Evolutionary conservation across 148 eudicot genomes (phyloP).

Genomic region (Rhododendron molle): DNA sequence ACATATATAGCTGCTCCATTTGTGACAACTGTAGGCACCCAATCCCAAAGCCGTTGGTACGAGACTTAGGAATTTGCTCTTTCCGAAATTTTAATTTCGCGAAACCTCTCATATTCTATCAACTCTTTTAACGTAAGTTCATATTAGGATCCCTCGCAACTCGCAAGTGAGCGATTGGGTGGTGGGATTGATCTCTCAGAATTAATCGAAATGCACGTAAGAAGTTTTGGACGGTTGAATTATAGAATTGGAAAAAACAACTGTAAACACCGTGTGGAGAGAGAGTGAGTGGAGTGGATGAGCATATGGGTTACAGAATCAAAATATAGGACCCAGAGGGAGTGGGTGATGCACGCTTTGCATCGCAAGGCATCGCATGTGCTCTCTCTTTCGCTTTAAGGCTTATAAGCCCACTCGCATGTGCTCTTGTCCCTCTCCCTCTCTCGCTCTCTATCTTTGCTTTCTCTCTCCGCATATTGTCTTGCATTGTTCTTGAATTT

Average conservation of each 20-base stretch:
- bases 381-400: slow-evolving; percentile 14
- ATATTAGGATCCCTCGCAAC: too few species aligned
- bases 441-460: background rate
- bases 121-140: too few species aligned
- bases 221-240: background rate
- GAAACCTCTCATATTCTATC: too few species aligned
- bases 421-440: slow-evolving; percentile 24
- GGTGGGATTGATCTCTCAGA: too few species aligned
- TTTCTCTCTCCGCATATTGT: background rate
- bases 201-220: too few species aligned
- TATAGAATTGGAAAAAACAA: background rate
- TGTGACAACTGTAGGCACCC: too few species aligned
- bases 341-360: slow-evolving; percentile 12
- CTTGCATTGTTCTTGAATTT: background rate
- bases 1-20: background rate
- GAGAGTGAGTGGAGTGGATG: background rate
- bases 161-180: background rate
- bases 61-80: too few species aligned
- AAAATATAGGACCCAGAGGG: background rate
- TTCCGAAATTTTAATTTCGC: too few species aligned
- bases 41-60: too few species aligned
- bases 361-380: slow-evolving; percentile 25
- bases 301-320: background rate
- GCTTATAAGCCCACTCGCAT: slow-evolving; percentile 15
- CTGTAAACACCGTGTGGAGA: background rate